Evolutionary conservation across 176 grass and related monocot genomes (phyloP), one percentile per base, ranked within the genome.

Genomic region (Dactylis glomerata): DNA sequence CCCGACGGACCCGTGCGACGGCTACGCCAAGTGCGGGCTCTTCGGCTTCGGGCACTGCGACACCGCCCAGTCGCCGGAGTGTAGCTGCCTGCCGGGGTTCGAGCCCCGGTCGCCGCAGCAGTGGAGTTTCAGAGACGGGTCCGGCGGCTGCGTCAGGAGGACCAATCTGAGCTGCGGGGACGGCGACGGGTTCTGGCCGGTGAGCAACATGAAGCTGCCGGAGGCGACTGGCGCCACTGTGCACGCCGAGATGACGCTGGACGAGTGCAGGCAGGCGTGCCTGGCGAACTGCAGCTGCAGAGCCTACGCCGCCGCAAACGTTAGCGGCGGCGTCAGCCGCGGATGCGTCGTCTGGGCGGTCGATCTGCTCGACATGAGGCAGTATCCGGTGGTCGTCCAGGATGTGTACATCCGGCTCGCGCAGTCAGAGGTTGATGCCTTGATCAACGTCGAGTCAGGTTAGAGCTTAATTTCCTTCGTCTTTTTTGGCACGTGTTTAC

Each of bases 341-440:
- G 83, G 75, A 3, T 92, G 90, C 40, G 67, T 84, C 54, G 71
- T 80, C 24, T 92, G 90, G 90, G 68, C 59, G 30, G 86, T 67
- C 41, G 90, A 89, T 34, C 87, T 92, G 68, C 1, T 92, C 10
- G 90, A 92, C 74, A 83, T 92, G 75, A 75, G 87, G 77, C n/a
- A 26, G 30, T 89, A 76, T 52, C 0, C 74, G 19, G 77, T 75
- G 14, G 61, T 59, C 2, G 90, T 85, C 26, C 32, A 92, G 67
- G 75, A 80, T 9, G 34, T 92, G 24, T 89, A 86, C 80, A 30
- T 92, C 41, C 86, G 90, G 6, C 87, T 92, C 45, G 80, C 90
- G 9, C 72, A 78, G 76, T 89, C 80, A 0, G 90, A 92, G 64
- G 44, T 92, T 2, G 86, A 85, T 65, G 84, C 86, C 57, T 12